A percentile compares a stretch with the other conserved stretches of the same genome.
phyloP scores from a whole-genome alignment of 345 rosid genomes.

The Dipteronia dyeriana region DNA sequence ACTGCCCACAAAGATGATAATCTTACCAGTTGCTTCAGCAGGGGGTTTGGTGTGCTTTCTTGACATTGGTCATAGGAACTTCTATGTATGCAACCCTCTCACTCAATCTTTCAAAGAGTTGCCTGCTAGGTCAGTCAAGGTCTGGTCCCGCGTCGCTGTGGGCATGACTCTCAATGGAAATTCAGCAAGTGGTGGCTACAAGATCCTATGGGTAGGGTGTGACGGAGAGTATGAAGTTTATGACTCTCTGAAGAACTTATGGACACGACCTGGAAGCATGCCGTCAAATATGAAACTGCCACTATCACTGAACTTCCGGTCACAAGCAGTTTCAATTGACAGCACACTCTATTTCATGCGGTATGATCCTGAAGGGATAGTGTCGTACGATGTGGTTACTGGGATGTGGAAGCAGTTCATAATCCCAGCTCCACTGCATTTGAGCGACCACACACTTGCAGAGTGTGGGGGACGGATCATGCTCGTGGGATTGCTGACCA shows the following conservation, averaged over 20 bases:
- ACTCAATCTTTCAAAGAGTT: constrained; percentile 78
- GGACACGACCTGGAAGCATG: constrained; percentile 83
- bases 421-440: constrained; percentile 76
- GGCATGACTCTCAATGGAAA: constrained; percentile 79
- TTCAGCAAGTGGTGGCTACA: constrained; percentile 62
- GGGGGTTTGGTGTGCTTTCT: constrained; percentile 98
- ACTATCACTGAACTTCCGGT: constrained; percentile 76
- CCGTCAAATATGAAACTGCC: constrained; percentile 76
- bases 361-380: constrained; percentile 87
- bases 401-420: constrained; percentile 78
- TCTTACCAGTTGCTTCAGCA: constrained; percentile 89
- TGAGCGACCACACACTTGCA: constrained; percentile 88
- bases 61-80: constrained; percentile 85
- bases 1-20: constrained; percentile 67
- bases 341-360: constrained; percentile 82
- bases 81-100: constrained; percentile 91
- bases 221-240: constrained; percentile 94
- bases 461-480: constrained; percentile 78
- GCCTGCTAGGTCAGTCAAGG: constrained; percentile 84
- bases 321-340: constrained; percentile 76
- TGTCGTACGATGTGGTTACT: constrained; percentile 70
- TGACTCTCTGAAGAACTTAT: constrained; percentile 68
- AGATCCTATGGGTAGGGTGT: constrained; percentile 88
- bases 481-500: constrained; percentile 89
- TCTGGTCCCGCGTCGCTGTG: constrained; percentile 91